phyloP scores from a whole-genome alignment of 805 yeast genomes.

The Jamesozyma rosinii region DNA sequence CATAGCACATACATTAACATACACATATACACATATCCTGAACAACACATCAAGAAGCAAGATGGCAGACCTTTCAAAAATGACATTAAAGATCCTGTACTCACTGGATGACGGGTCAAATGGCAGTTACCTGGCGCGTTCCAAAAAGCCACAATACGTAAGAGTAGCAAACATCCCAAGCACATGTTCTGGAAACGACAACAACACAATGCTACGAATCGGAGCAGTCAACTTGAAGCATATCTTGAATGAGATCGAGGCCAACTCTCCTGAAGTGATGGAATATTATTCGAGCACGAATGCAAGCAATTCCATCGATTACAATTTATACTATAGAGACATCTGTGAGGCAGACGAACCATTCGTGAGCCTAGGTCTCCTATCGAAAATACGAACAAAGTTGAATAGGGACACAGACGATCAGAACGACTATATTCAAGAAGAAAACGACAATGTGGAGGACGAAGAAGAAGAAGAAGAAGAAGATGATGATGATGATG shows the following conservation, averaged over 20 bases:
- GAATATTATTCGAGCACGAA: slow-evolving; percentile 8
- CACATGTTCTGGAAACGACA: slow-evolving; percentile 5
- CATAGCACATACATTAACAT: neutral
- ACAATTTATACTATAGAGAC: slow-evolving; percentile 29
- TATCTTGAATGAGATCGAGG: slow-evolving; percentile 24
- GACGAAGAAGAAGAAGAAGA: neutral
- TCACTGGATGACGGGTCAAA: slow-evolving; percentile 24
- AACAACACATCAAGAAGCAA: neutral
- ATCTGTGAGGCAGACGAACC: slow-evolving; percentile 31
- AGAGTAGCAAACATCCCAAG: slow-evolving; percentile 22
- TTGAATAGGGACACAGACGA: slow-evolving; percentile 3
- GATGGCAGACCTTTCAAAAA: slow-evolving; percentile 18
- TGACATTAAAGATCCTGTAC: slow-evolving; percentile 30
- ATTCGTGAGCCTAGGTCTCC: slow-evolving; percentile 28
- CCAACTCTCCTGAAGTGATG: slow-evolving; percentile 30
- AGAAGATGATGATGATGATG: slow-evolving; percentile 7
- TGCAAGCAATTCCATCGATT: slow-evolving; percentile 15
- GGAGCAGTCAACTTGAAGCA: slow-evolving; percentile 24
- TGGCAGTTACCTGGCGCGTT: slow-evolving; percentile 26
- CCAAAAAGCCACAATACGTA: slow-evolving; percentile 21
- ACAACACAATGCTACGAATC: slow-evolving; percentile 11
- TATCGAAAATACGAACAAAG: slow-evolving; percentile 25
- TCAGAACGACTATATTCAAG: neutral
- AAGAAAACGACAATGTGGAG: no score
- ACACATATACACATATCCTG: neutral